Evolutionary conservation across 2,329 filamentous ascomycete genomes (phyloP), one percentile per base, ranked within the genome.

Genomic region (Colletotrichum chrysophilum): DNA sequence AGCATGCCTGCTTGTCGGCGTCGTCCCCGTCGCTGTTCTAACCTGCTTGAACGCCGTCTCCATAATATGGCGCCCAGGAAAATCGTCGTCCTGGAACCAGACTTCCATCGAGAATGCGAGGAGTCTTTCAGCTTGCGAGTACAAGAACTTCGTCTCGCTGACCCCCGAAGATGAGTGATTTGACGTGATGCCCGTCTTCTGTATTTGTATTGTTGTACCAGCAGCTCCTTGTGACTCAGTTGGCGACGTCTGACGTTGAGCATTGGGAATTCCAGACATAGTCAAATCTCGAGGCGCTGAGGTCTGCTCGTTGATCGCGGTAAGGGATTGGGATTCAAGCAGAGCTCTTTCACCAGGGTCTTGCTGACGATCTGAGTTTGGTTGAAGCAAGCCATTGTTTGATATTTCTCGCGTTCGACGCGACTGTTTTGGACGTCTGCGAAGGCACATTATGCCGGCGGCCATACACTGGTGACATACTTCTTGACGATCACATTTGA

Each of bases 231-330:
- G 38, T 3, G 8, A 43, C 18, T 43, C 38, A 10, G 8, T n/a
- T 6, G 38, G 5, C 9, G 38, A 43, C 9, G 18, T 43, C 38
- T 43, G 38, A n/a, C 3, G 16, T 5, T 10, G 38, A n/a, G 18
- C 4, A 10, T 10, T 10, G 3, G 9, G 0, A 5, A 10, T 5
- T 5, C 3, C 18, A n/a, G 18, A n/a, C 5, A 10, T 18, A n/a
- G 0, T 10, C 18, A 43, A 43, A 5, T 10, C 0, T 43, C 8
- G 38, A n/a, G 38, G 8, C 18, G 38, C 4, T 2, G 5, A 43
- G 18, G 18, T n/a, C 4, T n/a, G 18, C 38, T 43, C 38, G 1
- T n/a, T 43, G 8, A 43, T n/a, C 3, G 18, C 1, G 38, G 9
- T 1, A 43, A 5, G 8, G 38, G 18, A 4, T 18, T n/a, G 38